Base-by-base conservation (phyloP, 495 filamentous ascomycete genomes). In the Podospora anserina region DNA sequence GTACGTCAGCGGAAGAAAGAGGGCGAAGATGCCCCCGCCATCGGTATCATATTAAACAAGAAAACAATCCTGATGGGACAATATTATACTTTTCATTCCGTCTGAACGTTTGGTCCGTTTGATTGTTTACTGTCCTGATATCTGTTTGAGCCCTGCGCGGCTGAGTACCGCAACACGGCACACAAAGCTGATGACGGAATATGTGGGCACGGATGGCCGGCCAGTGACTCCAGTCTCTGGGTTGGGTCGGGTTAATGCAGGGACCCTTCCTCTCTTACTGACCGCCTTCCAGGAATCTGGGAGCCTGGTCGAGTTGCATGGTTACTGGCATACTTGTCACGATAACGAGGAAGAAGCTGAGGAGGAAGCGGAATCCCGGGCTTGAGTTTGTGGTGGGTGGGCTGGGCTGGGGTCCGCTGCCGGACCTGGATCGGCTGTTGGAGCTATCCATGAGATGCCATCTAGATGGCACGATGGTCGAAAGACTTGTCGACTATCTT, bases 1-100 rank as follows among this genome's bases (percentile, higher is more conserved):
- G 32, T 61, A 61, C 59, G 59, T 61, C 59, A 61, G 59, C 59
- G 62, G 9, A 13, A 64, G 11, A 30, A 27, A 1, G 19, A 9
- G 28, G 9, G n/a, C n/a, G 9, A 16, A 49, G 9, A 6, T 49
- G 39, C 49, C 63, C 63, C 63, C 59, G 59, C 59, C 19, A 61
- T 61, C 0, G 49, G 4, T 5, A 63, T 65, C 58, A 58, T 63
- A 26, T 15, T 4, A n/a, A 30, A 30, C 23, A 61, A 20, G 7
- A 20, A 27, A 58, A 58, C 30, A 32, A 32, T 32, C 1, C 30
- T 32, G 30, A 32, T 32, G 7, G 7, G 30, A 32, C 30, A 32
- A 7, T 32, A 32, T 32, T 4, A 5, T 32, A 5, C 4, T 7
- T 32, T 7, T 32, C 30, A 5, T 7, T 32, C 30, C 30, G 30